Conservation (phyloP, 768 basidiomycete species). For the Dioszegia crocea region DNA sequence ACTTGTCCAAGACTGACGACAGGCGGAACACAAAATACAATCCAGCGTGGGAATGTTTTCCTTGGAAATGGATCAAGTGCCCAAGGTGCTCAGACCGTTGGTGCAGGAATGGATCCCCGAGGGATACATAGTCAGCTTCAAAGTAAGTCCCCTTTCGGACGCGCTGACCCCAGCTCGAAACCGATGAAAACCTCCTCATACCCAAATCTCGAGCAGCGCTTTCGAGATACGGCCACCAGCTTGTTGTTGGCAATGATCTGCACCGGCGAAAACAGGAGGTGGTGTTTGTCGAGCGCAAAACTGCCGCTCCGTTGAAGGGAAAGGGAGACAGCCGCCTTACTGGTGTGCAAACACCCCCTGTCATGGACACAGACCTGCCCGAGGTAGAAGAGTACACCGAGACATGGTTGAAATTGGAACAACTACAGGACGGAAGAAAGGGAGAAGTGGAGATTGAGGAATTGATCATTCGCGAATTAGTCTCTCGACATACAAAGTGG, state of each 20-base stretch:
- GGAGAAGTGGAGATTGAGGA: constrained; percentile 81
- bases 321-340: constrained; percentile 15
- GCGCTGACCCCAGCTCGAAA: constrained; percentile 68
- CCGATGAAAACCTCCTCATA: constrained; percentile 72
- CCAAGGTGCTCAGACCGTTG: constrained; percentile 87
- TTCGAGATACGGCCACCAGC: constrained; percentile 91
- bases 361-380: constrained; percentile 6
- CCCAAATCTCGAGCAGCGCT: constrained; percentile 86
- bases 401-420: constrained; percentile 47
- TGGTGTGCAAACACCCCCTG: constrained; percentile 24
- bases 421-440: constrained; percentile 5
- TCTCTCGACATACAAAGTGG: constrained; percentile 71
- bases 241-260: constrained; percentile 96
- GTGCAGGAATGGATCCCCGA: constrained; percentile 89
- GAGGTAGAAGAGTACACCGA: constrained; percentile 35
- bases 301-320: constrained; percentile 7
- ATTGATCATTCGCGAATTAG: constrained; percentile 73
- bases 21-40: constrained; percentile 99
- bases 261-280: constrained; percentile 85
- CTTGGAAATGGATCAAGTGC: constrained; percentile 99
- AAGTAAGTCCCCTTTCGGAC: constrained; percentile 56
- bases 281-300: constrained; percentile 67
- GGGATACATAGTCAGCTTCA: constrained; percentile 94
- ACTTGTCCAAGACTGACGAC: constrained; percentile 1
- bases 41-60: constrained; percentile 87